These are phyloP conservation scores for Botryotinia narcissicola DNA, from an alignment of 2,329 filamentous ascomycete genomes.

Conservation along the genomic window DNA sequence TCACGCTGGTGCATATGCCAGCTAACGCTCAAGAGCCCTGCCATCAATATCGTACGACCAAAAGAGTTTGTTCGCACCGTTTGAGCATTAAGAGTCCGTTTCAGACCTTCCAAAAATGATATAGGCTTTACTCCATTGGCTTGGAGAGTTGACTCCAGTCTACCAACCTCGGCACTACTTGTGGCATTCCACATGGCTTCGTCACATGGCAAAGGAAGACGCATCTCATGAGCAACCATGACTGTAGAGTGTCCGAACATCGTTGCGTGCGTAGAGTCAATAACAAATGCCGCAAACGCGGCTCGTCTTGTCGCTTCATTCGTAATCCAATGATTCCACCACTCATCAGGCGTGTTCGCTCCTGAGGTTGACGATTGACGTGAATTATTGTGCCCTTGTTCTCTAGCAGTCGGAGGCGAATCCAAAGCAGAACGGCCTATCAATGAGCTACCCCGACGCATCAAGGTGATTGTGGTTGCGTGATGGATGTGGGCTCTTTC, in stretches of 20 bases:
- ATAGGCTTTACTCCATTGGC: conserved; percentile 80
- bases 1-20: conserved; percentile 99
- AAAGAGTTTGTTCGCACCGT: conserved; percentile 90
- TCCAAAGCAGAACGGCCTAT: conserved; percentile 83
- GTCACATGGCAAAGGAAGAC: conserved; percentile 85
- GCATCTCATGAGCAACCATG: conserved; percentile 96
- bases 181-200: conserved; percentile 90
- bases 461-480: conserved; percentile 89
- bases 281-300: conserved; percentile 90
- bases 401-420: conserved; percentile 70
- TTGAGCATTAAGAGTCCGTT: conserved; percentile 81
- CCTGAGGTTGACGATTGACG: conserved; percentile 62
- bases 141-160: conserved; percentile 76
- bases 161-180: conserved; percentile 79
- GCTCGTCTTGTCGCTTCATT: conserved; percentile 86
- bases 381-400: conserved; percentile 49
- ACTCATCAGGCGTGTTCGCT: conserved; percentile 75
- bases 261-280: conserved; percentile 93
- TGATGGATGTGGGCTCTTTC: conserved; percentile 96
- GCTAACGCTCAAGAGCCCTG: conserved; percentile 85
- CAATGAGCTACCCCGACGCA: conserved; percentile 88
- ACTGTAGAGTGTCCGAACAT: conserved; percentile 98
- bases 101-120: conserved; percentile 87
- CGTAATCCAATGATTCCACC: conserved; percentile 95
- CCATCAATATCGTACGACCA: conserved; percentile 89